These are phyloP conservation scores for Septoria petroselini DNA, from an alignment of 2,329 filamentous ascomycete species.

Conservation along the genomic window DNA sequence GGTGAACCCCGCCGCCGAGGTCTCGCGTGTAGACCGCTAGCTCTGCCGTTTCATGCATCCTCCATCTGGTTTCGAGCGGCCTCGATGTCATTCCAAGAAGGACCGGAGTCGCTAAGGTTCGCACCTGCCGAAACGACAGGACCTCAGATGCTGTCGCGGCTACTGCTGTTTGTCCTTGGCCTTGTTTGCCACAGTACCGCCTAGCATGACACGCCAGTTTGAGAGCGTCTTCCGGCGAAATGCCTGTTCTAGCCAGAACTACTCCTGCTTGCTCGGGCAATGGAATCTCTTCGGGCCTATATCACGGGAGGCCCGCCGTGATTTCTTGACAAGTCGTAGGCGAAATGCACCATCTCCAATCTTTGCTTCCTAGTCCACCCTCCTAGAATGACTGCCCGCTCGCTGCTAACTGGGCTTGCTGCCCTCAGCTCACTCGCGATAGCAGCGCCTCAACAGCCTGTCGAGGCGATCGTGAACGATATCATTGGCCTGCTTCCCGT, in stretches of 20 bases:
- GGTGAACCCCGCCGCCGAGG: background rate
- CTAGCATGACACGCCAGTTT: background rate
- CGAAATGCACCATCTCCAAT: too few species aligned
- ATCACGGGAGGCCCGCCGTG: background rate
- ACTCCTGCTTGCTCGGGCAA: background rate
- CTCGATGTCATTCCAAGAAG: slow-evolving; percentile 1
- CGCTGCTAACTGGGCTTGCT: slow-evolving; percentile 10
- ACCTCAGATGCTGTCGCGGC: slow-evolving; percentile 3
- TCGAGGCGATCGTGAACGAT: slow-evolving; percentile 1
- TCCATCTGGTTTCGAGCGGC: background rate
- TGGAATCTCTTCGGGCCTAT: slow-evolving; percentile 2
- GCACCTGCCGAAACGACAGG: slow-evolving; percentile 12
- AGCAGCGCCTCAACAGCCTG: slow-evolving; percentile 12
- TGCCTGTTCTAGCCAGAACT: background rate
- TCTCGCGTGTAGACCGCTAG: background rate
- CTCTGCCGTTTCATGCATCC: background rate
- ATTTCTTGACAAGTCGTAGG: too few species aligned
- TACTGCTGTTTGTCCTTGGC: background rate
- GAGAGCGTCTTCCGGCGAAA: background rate
- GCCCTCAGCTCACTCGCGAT: background rate
- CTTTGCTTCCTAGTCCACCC: background rate
- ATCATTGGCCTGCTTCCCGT: background rate
- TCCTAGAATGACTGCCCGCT: slow-evolving; percentile 9
- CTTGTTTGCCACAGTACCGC: background rate
- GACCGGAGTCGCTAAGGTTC: slow-evolving; percentile 5